A percentile compares a stretch with the other conserved stretches of the same genome.
These are phyloP conservation scores for Phytophthora vignae DNA, from an alignment of 352 stramenopile species.

Conservation along the genomic window DNA sequence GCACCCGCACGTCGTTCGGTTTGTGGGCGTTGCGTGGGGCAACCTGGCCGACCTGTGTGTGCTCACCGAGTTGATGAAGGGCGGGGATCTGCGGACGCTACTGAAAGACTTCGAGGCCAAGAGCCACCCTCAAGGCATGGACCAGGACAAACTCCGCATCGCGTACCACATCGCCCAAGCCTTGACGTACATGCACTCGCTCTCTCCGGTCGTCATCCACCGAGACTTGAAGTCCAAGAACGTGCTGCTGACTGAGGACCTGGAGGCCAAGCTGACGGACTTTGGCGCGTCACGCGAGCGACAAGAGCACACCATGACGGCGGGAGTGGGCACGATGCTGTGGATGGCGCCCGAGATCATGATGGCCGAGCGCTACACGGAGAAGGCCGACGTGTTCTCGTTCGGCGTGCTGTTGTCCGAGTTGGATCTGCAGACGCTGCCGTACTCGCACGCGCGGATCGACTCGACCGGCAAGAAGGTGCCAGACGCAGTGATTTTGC, in stretches of 20 bases:
- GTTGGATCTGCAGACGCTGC: not conserved
- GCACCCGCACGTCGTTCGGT: not conserved
- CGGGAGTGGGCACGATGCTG: not conserved
- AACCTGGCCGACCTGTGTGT: not conserved
- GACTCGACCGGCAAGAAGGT: not conserved
- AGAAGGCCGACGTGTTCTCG: not conserved
- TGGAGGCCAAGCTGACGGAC: not conserved
- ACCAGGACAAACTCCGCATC: not conserved
- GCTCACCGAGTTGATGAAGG: not conserved
- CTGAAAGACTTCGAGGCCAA: not conserved
- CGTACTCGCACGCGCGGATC: not conserved
- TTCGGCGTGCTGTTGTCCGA: not conserved
- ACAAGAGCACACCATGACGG: not conserved
- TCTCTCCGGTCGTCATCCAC: not conserved
- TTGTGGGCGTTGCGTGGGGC: not conserved
- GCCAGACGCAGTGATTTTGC: not conserved
- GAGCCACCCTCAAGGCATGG: not conserved
- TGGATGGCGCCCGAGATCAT: not conserved
- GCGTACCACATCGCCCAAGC: not conserved
- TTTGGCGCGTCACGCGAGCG: not conserved
- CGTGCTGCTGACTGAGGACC: not conserved
- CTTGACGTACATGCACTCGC: not conserved
- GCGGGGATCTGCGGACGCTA: not conserved
- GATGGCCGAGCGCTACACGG: not conserved
- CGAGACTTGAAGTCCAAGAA: not conserved